Conservation (phyloP, 1,284 basidiomycete species). For the Xanthoconium separans region DNA sequence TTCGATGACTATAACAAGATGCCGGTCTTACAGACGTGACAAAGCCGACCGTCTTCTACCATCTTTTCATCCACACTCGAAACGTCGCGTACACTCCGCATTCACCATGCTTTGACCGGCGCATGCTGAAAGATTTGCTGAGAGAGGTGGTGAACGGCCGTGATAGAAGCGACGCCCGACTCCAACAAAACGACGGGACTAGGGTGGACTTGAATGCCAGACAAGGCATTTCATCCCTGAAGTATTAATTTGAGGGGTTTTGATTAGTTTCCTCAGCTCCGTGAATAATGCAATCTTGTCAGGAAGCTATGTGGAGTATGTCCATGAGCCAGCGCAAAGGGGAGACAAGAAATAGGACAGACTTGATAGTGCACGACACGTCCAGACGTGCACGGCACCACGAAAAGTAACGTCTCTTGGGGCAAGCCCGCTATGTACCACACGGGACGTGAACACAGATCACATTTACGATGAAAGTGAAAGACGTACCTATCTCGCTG, state of each 20-base stretch:
- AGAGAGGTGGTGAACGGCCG: no score
- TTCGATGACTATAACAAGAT: no score
- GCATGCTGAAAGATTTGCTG: background rate
- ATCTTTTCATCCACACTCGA: no score
- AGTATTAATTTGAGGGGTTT: constrained; percentile 11
- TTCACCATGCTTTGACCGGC: background rate
- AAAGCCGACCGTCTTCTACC: no score
- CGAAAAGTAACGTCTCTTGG: constrained; percentile 62
- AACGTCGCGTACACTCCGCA: background rate
- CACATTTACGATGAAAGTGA: background rate
- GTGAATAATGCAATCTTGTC: constrained; percentile 40
- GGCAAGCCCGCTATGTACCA: background rate
- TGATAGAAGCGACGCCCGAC: background rate
- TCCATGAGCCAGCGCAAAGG: background rate
- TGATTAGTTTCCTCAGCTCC: constrained; percentile 29
- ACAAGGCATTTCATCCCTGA: constrained; percentile 8
- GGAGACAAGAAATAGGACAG: constrained; percentile 8
- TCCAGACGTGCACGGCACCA: constrained; percentile 67
- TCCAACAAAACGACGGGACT: background rate
- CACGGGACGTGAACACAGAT: background rate
- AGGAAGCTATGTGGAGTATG: constrained; percentile 24
- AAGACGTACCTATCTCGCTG: constrained; percentile 6
- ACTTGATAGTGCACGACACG: constrained; percentile 64
- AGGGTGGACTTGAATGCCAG: background rate
- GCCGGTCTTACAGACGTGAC: no score